A percentile compares a stretch with the other conserved stretches of the same genome.
These are phyloP conservation scores for Chamaenerion angustifolium DNA, from an alignment of 345 rosid genomes.

Conservation along the genomic window DNA sequence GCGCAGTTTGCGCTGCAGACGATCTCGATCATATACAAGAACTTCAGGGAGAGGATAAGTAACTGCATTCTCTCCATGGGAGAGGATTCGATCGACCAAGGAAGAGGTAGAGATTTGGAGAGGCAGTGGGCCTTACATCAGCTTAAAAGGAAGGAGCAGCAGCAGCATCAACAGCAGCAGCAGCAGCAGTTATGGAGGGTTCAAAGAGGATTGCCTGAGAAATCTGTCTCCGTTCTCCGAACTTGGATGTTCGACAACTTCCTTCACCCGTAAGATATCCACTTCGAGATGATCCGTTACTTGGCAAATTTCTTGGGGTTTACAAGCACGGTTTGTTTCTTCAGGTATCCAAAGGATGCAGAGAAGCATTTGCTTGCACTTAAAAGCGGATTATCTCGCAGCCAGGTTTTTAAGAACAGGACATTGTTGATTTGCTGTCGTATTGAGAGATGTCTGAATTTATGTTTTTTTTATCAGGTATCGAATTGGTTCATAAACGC, in stretches of 20 bases:
- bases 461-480: constrained; percentile 25
- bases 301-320: too few species aligned
- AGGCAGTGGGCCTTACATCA: constrained; percentile 75
- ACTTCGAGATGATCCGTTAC: not conserved
- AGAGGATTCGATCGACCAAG: constrained; percentile 13
- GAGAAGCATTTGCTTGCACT: constrained; percentile 90
- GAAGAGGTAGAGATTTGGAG: constrained; percentile 34
- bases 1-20: constrained; percentile 70
- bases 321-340: not conserved
- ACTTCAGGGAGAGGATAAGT: constrained; percentile 77
- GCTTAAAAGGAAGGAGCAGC: constrained; percentile 62
- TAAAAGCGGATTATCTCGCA: constrained; percentile 87
- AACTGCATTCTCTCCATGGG: constrained; percentile 65
- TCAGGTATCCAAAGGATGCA: constrained; percentile 91
- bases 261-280: constrained; percentile 81
- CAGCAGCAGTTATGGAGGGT: constrained; percentile 87
- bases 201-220: constrained; percentile 84
- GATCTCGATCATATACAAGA: constrained; percentile 51
- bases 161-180: constrained; percentile 53
- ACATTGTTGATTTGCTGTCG: too few species aligned
- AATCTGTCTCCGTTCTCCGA: constrained; percentile 74
- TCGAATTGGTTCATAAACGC: constrained; percentile 98
- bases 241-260: constrained; percentile 99
- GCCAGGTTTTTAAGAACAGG: constrained; percentile 42
- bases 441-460: too few species aligned